phyloP scores from a whole-genome alignment of 139 green algal genomes.

The Astrephomene gubernaculifera region DNA sequence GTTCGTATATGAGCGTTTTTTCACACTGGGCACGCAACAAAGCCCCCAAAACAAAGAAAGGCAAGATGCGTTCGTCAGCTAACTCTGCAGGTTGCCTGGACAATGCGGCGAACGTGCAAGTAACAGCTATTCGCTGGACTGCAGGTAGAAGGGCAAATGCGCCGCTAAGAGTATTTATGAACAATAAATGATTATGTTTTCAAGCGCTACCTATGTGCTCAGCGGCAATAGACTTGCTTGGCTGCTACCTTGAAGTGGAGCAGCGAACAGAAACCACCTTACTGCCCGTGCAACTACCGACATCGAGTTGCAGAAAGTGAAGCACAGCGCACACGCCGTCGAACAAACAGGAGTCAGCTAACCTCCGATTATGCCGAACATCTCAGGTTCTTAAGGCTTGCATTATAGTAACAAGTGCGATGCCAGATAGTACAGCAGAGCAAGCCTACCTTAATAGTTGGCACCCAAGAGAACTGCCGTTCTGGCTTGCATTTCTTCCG shows the following conservation, averaged over 20 bases:
- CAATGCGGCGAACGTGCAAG: neutral
- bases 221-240: too few relatives aligned
- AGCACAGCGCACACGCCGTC: neutral
- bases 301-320: neutral
- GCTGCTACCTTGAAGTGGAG: too few relatives aligned
- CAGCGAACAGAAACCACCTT: too few relatives aligned
- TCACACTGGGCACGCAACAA: neutral
- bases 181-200: too few relatives aligned
- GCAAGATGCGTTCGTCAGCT: too few relatives aligned
- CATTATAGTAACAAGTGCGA: too few relatives aligned
- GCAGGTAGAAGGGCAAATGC: too few relatives aligned
- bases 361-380: neutral
- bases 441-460: neutral
- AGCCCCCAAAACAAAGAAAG: neutral
- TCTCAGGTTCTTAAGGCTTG: neutral
- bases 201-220: too few relatives aligned
- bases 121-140: neutral
- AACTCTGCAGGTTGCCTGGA: neutral
- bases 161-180: too few relatives aligned
- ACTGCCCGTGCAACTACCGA: neutral
- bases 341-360: neutral
- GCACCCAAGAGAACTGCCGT: neutral
- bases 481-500: slow-evolving; percentile 11
- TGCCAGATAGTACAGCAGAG: too few relatives aligned
- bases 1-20: too few relatives aligned